Evolutionary conservation across 306 rosid genomes (phyloP).

Genomic region (Erythrophleum fordii): DNA sequence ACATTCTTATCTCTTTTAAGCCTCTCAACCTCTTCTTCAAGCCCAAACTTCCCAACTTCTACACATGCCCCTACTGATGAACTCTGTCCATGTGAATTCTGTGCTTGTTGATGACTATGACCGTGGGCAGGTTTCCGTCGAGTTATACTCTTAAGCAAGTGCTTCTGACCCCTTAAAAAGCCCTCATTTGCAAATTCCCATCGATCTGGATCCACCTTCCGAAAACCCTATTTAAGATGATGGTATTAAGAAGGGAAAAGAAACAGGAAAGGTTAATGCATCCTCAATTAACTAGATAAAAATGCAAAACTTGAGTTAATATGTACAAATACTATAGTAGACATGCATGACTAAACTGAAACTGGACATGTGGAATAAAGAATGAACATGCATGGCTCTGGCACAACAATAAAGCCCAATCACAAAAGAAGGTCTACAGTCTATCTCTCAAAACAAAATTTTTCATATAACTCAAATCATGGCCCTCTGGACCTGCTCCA

Average conservation of each 20-base stretch:
- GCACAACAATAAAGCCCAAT: constrained; percentile 10
- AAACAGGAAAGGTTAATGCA: not conserved
- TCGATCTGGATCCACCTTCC: constrained; percentile 98
- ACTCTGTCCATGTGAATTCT: constrained; percentile 76
- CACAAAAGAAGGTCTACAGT: not conserved
- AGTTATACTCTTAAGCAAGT: constrained; percentile 79
- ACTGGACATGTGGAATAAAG: constrained; percentile 15
- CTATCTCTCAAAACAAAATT: not conserved
- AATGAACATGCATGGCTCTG: not conserved
- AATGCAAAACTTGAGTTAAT: not conserved
- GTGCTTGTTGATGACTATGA: constrained; percentile 67
- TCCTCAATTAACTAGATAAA: not conserved
- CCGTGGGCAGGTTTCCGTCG: constrained; percentile 95
- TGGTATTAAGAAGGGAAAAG: constrained; percentile 14
- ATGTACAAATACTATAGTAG: constrained; percentile 10
- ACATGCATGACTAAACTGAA: constrained; percentile 26
- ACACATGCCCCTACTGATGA: constrained; percentile 88
- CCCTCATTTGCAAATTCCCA: constrained; percentile 99
- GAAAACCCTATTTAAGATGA: constrained; percentile 72
- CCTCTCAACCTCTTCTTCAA: constrained; percentile 96
- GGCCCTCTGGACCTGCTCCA: constrained; percentile 4
- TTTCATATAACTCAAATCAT: constrained; percentile 7
- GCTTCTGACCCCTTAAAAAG: constrained; percentile 92
- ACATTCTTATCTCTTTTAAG: constrained; percentile 98
- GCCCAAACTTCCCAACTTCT: constrained; percentile 97